These are phyloP conservation scores for Myxozyma geophila DNA, from an alignment of 805 yeast genomes.

Conservation along the genomic window DNA sequence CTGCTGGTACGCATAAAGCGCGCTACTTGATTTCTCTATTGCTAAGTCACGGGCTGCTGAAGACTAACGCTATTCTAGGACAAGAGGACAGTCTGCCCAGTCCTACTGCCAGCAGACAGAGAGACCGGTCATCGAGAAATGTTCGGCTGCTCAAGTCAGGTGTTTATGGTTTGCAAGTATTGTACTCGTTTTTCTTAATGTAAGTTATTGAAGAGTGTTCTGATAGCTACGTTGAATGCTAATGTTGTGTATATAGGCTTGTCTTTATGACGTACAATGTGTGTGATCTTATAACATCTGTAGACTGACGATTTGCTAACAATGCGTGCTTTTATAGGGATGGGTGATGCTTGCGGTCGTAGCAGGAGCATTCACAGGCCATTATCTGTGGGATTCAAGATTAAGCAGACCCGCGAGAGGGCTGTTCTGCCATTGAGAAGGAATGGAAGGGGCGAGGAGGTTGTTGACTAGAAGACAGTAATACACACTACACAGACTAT, in stretches of 20 bases:
- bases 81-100: slow-evolving; percentile 6
- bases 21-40: neutral
- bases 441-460: neutral
- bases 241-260: slow-evolving; percentile 53
- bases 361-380: slow-evolving; percentile 72
- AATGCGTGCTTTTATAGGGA: slow-evolving; percentile 46
- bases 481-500: no score
- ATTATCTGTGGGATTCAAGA: slow-evolving; percentile 55
- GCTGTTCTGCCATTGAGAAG: slow-evolving; percentile 26
- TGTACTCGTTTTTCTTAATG: slow-evolving; percentile 60
- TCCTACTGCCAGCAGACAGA: slow-evolving; percentile 1
- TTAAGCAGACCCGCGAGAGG: slow-evolving; percentile 15
- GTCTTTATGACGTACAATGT: slow-evolving; percentile 82
- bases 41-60: neutral
- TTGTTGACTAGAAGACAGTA: neutral
- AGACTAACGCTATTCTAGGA: neutral
- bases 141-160: slow-evolving; percentile 31
- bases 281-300: slow-evolving; percentile 11
- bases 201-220: slow-evolving; percentile 25
- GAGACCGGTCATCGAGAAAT: slow-evolving; percentile 2
- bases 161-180: slow-evolving; percentile 67
- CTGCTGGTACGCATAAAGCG: neutral
- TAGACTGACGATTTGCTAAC: neutral
- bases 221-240: no score
- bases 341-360: slow-evolving; percentile 80